Evolutionary conservation across 2,329 filamentous ascomycete genomes (phyloP).

Genomic region (Cytospora paraplurivora): DNA sequence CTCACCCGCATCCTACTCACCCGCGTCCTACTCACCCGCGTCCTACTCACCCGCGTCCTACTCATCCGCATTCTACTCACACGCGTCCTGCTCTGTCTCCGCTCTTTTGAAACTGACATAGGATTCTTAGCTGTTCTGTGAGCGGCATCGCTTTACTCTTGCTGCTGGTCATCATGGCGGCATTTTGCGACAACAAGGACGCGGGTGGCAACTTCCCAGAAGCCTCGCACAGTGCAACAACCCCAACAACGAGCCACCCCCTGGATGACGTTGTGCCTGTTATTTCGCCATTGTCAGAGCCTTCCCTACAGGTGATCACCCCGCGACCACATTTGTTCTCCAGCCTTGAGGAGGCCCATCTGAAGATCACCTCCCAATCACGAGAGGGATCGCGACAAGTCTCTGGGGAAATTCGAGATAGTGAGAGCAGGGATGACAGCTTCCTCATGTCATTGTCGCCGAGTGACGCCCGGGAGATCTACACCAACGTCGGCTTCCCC

Average conservation of each 20-base stretch:
- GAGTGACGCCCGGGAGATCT: constrained; percentile 7
- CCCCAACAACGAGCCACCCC: background rate
- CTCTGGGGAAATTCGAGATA: constrained; percentile 8
- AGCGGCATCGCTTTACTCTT: background rate
- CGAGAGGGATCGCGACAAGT: constrained; percentile 15
- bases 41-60: no score
- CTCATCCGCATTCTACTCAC: no score
- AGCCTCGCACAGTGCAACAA: background rate
- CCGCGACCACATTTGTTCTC: constrained; percentile 41
- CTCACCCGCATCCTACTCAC: no score
- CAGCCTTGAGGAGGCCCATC: constrained; percentile 43
- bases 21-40: no score
- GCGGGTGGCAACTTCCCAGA: background rate
- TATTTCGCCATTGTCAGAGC: background rate
- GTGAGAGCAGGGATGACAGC: constrained; percentile 1
- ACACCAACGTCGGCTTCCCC: constrained; percentile 5
- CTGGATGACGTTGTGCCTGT: background rate
- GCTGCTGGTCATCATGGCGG: background rate
- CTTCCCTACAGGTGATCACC: constrained; percentile 26
- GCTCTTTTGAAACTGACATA: background rate
- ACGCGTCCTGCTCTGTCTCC: no score
- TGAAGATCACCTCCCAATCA: constrained; percentile 41
- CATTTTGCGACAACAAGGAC: background rate
- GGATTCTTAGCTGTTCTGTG: background rate
- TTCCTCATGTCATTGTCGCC: constrained; percentile 6